A percentile compares a stretch with the other conserved stretches of the same genome.
These are phyloP conservation scores for Aegilops tauschii DNA, from an alignment of 176 grass and related monocot species.

Conservation along the genomic window DNA sequence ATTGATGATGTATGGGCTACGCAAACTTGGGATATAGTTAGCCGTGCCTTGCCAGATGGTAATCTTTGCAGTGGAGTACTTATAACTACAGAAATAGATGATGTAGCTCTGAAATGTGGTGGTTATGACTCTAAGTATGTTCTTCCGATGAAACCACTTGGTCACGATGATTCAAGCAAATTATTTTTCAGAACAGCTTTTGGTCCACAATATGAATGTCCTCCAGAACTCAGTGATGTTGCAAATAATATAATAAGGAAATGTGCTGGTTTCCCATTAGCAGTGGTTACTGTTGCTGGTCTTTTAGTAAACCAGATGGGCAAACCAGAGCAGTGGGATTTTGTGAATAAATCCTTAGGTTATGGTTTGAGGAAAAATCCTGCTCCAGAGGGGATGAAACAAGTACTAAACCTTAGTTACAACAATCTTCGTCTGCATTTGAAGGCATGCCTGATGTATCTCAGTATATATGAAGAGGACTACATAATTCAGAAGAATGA, in stretches of 20 bases:
- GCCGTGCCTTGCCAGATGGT: background rate
- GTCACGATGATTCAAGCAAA: slow-evolving; percentile 11
- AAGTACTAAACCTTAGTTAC: background rate
- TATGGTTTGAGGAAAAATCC: background rate
- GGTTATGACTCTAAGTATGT: slow-evolving; percentile 15
- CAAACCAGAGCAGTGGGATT: background rate
- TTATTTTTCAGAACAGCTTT: slow-evolving; percentile 16
- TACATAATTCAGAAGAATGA: background rate
- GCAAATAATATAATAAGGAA: background rate
- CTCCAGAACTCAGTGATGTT: slow-evolving; percentile 6
- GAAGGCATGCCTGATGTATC: background rate
- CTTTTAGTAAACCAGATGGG: background rate
- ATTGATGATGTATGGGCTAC: slow-evolving; percentile 28
- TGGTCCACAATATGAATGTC: slow-evolving; percentile 2
- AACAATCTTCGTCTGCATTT: background rate
- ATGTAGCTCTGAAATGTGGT: slow-evolving; percentile 32
- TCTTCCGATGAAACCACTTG: slow-evolving; percentile 10
- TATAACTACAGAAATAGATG: slow-evolving; percentile 29
- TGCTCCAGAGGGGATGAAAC: background rate
- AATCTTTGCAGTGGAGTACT: background rate
- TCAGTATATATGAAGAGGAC: background rate
- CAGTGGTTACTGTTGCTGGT: background rate
- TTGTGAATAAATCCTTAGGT: background rate
- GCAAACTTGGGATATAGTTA: slow-evolving; percentile 27
- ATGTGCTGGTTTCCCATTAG: background rate